Evolutionary conservation across 495 filamentous ascomycete species (phyloP).

Genomic region (Xylaria palmicola): DNA sequence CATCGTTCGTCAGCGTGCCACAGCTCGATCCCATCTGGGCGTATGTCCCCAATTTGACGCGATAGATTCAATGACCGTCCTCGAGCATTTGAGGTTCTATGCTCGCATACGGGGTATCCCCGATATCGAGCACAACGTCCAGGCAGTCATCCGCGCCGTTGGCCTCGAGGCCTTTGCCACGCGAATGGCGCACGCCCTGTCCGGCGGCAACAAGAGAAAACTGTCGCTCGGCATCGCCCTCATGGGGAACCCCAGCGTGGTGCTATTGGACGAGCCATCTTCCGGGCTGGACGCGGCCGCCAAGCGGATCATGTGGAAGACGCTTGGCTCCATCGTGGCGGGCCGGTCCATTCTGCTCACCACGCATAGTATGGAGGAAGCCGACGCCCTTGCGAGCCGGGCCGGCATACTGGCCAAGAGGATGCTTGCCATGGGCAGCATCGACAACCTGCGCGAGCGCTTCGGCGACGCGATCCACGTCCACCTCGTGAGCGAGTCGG

Average conservation of each 20-base stretch:
- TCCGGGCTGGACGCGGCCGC: constrained; percentile 71
- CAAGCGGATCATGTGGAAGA: constrained; percentile 76
- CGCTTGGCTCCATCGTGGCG: constrained; percentile 54
- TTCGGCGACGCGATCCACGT: constrained; percentile 65
- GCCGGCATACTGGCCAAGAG: constrained; percentile 69
- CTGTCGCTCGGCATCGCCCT: constrained; percentile 72
- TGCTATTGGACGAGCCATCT: constrained; percentile 70
- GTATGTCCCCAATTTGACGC: constrained; percentile 76
- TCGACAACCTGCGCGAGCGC: constrained; percentile 54
- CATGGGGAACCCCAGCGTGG: constrained; percentile 71
- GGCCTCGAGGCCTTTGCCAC: constrained; percentile 57
- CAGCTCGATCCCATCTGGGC: constrained; percentile 69
- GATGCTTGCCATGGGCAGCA: constrained; percentile 70
- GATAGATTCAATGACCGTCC: constrained; percentile 67
- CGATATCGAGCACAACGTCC: constrained; percentile 62
- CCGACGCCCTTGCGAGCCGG: constrained; percentile 66
- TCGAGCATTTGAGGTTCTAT: constrained; percentile 73
- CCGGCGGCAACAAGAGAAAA: constrained; percentile 74
- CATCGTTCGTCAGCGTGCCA: constrained; percentile 60
- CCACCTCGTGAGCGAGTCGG: constrained; percentile 70
- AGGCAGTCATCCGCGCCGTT: constrained; percentile 57
- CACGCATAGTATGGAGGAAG: constrained; percentile 83
- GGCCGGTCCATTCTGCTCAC: constrained; percentile 67
- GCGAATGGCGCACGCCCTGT: constrained; percentile 64
- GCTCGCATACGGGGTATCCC: constrained; percentile 66